Conservation (phyloP, 176 grass and related monocot genomes). For the Aegilops bicornis region DNA sequence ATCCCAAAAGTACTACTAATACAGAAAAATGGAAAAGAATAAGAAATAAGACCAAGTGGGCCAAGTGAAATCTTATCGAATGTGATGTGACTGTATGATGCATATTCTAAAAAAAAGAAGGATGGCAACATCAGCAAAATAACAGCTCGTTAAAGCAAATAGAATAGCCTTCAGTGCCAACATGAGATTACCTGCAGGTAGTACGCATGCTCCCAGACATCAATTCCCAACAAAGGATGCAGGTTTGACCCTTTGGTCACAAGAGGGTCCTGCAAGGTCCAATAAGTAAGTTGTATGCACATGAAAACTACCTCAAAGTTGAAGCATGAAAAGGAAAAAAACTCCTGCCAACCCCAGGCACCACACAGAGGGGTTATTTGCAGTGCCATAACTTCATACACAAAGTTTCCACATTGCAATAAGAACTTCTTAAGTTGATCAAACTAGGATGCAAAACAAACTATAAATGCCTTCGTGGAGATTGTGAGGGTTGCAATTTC, state of each 20-base stretch:
- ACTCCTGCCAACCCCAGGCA: no score
- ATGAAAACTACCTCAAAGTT: background rate
- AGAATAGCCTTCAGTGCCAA: background rate
- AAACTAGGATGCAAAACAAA: background rate
- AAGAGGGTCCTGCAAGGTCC: constrained; percentile 63
- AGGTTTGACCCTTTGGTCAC: constrained; percentile 90
- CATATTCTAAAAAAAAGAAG: background rate
- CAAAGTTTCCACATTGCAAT: no score
- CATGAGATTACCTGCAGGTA: constrained; percentile 85
- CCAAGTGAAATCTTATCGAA: background rate
- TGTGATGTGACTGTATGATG: background rate
- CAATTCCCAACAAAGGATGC: constrained; percentile 85
- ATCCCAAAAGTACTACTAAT: background rate
- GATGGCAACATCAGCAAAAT: background rate
- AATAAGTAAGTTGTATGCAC: constrained; percentile 23
- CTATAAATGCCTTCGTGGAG: background rate
- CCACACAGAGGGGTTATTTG: no score
- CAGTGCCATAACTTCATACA: no score
- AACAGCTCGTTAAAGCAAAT: background rate
- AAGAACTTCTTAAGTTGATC: no score
- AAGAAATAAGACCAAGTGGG: background rate
- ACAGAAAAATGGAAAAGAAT: no score
- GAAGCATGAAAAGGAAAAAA: background rate
- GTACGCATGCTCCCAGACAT: constrained; percentile 99
- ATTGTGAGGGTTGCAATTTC: background rate